Conservation (phyloP, 2,329 filamentous ascomycete species). For the Hirsutella rhossiliensis region DNA sequence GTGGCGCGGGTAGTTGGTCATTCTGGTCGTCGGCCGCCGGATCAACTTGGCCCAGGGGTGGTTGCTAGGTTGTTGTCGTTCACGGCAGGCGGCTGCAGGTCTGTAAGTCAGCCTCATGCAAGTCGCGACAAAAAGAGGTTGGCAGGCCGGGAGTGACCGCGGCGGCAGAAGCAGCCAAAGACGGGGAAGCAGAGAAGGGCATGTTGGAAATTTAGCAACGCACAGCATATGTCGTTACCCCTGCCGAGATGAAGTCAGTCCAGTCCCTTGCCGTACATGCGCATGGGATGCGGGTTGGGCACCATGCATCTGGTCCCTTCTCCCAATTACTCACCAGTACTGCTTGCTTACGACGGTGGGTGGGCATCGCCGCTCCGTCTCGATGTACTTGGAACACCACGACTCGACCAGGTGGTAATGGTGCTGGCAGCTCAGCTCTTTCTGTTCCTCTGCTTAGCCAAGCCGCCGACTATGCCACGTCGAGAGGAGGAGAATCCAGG, state of each 20-base stretch:
- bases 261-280: conserved; percentile 7
- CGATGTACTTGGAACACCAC: conserved; percentile 32
- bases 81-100: conserved; percentile 23
- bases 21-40: conserved; percentile 17
- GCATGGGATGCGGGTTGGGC: no score
- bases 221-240: conserved; percentile 33
- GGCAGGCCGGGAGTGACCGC: neutral
- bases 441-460: conserved; percentile 17
- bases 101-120: conserved; percentile 8
- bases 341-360: conserved; percentile 32
- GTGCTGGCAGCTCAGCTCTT: conserved; percentile 37
- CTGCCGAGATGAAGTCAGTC: conserved; percentile 14
- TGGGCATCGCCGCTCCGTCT: conserved; percentile 29
- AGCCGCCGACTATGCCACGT: no score
- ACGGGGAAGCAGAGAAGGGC: neutral
- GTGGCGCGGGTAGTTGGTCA: conserved; percentile 13
- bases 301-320: no score
- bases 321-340: conserved; percentile 24
- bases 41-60: conserved; percentile 26
- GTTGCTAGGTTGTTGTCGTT: conserved; percentile 25
- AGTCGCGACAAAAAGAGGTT: neutral
- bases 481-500: no score
- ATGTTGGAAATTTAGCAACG: conserved; percentile 12
- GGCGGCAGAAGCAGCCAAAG: neutral
- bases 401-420: conserved; percentile 37